These are phyloP conservation scores for Ophiostoma piceae DNA, from an alignment of 2,329 filamentous ascomycete species.

Conservation along the genomic window DNA sequence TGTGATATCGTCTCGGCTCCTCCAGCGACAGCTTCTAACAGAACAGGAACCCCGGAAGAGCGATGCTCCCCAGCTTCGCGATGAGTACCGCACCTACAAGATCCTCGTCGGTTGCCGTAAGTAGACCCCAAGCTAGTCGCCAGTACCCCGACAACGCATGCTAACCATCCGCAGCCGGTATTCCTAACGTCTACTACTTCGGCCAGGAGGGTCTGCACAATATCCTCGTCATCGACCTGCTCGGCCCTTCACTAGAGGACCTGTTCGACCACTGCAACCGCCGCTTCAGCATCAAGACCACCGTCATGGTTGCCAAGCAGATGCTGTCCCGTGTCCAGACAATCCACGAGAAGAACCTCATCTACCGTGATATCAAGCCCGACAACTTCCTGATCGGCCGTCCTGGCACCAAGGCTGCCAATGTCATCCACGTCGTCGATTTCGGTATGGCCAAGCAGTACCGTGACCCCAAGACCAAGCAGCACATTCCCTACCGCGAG, in stretches of 20 bases:
- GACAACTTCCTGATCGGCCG: constrained; percentile 98
- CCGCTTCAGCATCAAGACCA: constrained; percentile 93
- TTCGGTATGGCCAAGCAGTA: constrained; percentile 99
- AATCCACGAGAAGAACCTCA: constrained; percentile 98
- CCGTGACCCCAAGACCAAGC: constrained; percentile 96
- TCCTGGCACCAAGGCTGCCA: constrained; percentile 86
- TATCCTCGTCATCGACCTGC: constrained; percentile 94
- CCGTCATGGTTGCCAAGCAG: constrained; percentile 98
- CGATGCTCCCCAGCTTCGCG: constrained; percentile 92
- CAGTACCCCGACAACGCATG: too few relatives aligned
- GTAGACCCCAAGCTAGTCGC: constrained; percentile 39
- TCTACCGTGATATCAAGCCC: constrained; percentile 98
- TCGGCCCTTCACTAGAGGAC: constrained; percentile 91
- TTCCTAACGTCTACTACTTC: constrained; percentile 99
- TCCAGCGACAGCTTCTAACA: not conserved
- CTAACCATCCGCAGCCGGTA: constrained; percentile 62
- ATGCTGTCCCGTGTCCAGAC: constrained; percentile 92
- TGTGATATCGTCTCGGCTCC: too few relatives aligned
- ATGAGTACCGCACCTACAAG: constrained; percentile 99
- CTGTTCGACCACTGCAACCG: constrained; percentile 96
- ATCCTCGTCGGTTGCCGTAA: constrained; percentile 98
- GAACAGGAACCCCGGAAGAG: constrained; percentile 91
- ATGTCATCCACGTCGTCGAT: constrained; percentile 97
- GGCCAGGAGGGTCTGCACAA: constrained; percentile 98
- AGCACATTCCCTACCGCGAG: constrained; percentile 96